phyloP scores from a whole-genome alignment of 805 yeast genomes.

The Myxozyma neotropica region DNA sequence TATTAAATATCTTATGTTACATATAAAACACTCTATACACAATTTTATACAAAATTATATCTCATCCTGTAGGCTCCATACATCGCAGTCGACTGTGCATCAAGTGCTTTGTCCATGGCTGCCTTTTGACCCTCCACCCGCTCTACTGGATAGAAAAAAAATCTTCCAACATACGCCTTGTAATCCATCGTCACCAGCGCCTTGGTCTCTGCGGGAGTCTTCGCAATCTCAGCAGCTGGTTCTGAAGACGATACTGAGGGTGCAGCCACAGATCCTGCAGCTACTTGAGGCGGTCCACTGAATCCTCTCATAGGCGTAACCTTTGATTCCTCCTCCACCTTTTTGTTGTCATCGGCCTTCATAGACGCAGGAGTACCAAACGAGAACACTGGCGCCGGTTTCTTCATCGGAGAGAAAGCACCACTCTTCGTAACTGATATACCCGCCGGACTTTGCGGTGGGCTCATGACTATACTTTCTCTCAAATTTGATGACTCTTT shows the following conservation, averaged over 20 bases:
- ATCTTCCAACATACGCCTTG: slow-evolving; percentile 24
- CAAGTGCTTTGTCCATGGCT: slow-evolving; percentile 14
- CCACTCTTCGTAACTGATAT: no score
- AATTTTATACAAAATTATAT: neutral
- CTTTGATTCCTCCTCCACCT: neutral
- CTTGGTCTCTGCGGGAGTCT: slow-evolving; percentile 7
- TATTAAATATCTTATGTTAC: neutral
- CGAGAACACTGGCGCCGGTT: no score
- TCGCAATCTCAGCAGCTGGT: neutral
- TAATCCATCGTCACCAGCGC: slow-evolving; percentile 20
- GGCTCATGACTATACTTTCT: slow-evolving; percentile 26
- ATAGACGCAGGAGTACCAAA: neutral
- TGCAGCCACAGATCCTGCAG: neutral
- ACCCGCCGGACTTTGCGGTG: slow-evolving; percentile 14
- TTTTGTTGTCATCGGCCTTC: neutral
- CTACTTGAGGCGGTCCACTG: neutral
- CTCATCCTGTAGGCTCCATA: slow-evolving; percentile 10
- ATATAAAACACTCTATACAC: neutral
- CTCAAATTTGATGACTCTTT: slow-evolving; percentile 22
- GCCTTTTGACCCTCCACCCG: neutral
- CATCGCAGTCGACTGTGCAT: slow-evolving; percentile 5
- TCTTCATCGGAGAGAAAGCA: neutral
- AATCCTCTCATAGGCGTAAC: neutral
- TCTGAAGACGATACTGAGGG: neutral
- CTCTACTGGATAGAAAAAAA: slow-evolving; percentile 12